Conservation (phyloP, 768 basidiomycete species). For the Mycena maculata region DNA sequence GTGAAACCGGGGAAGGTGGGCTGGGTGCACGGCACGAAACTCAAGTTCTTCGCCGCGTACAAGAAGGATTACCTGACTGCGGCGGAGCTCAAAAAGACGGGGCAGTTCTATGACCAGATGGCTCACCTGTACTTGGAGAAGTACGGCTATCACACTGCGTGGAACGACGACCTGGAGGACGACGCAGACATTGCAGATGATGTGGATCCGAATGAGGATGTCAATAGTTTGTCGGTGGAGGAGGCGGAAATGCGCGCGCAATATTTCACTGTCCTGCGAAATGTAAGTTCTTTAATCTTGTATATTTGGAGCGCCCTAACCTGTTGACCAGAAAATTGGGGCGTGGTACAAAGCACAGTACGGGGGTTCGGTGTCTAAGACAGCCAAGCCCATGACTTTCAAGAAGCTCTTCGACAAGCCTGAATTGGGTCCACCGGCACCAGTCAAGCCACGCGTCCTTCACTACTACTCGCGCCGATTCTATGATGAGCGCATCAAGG, state of each 20-base stretch:
- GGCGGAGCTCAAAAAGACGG: background rate
- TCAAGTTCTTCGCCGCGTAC: background rate
- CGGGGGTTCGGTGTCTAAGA: background rate
- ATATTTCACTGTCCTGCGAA: background rate
- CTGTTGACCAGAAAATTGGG: constrained; percentile 6
- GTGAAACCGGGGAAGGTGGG: background rate
- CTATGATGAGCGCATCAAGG: background rate
- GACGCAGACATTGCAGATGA: background rate
- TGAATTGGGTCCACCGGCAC: background rate
- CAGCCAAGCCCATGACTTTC: background rate
- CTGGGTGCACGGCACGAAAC: constrained; percentile 20
- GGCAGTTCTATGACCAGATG: background rate
- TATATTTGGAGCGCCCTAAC: too few species aligned
- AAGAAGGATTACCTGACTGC: background rate
- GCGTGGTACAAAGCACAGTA: constrained; percentile 1
- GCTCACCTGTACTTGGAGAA: background rate
- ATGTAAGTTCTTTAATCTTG: too few species aligned
- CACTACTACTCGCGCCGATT: background rate
- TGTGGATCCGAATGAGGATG: constrained; percentile 4
- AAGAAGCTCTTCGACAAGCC: background rate
- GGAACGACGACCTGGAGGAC: background rate
- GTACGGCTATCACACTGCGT: background rate
- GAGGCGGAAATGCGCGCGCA: background rate
- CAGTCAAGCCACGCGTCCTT: background rate
- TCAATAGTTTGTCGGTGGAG: background rate